phyloP scores from a whole-genome alignment of 345 rosid species.

The Raphanus raphanistrum region DNA sequence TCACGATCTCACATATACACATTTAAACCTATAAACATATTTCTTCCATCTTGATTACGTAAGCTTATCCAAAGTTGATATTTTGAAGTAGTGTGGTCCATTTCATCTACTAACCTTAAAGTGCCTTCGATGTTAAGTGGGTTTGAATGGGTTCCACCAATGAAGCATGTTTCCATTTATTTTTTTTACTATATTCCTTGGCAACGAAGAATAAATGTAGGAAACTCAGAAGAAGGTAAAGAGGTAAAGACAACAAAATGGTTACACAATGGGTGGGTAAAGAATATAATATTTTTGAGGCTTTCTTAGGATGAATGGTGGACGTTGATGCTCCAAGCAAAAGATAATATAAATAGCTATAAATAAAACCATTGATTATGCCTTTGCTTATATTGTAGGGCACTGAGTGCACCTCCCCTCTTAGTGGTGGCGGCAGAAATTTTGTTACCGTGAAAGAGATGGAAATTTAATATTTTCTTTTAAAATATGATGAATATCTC shows the following conservation, averaged over 20 bases:
- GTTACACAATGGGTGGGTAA: constrained; percentile 20
- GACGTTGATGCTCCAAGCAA: constrained; percentile 27
- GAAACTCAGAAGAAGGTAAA: constrained; percentile 2
- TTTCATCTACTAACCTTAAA: constrained; percentile 30
- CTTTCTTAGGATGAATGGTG: constrained; percentile 12
- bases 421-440: constrained; percentile 39
- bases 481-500: neutral
- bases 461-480: neutral
- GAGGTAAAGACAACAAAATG: constrained; percentile 11
- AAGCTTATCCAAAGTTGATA: constrained; percentile 28
- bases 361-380: neutral
- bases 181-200: neutral
- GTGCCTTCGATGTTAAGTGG: constrained; percentile 21
- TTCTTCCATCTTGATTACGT: constrained; percentile 23
- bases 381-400: constrained; percentile 18
- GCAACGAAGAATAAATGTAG: neutral
- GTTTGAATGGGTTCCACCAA: constrained; percentile 34
- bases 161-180: constrained; percentile 11
- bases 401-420: constrained; percentile 6
- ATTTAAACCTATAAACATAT: neutral
- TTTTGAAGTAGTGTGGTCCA: constrained; percentile 30
- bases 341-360: constrained; percentile 3
- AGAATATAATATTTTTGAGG: constrained; percentile 1
- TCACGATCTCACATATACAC: constrained; percentile 15
- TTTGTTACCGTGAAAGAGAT: constrained; percentile 6